phyloP scores from a whole-genome alignment of 2,329 filamentous ascomycete genomes.

The Sphaerulina populicola region DNA sequence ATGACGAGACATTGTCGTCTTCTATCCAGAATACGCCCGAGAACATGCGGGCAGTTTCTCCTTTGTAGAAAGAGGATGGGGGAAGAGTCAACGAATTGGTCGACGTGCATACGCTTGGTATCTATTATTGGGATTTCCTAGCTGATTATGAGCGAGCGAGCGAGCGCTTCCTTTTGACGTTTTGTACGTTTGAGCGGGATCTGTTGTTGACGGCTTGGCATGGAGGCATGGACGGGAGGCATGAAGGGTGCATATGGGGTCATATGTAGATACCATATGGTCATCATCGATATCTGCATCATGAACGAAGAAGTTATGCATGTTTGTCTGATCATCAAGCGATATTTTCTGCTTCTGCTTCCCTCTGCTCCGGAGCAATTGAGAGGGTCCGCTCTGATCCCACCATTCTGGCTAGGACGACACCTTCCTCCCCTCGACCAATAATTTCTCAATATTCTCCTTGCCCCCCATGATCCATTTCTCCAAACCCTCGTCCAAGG shows the following conservation, averaged over 20 bases:
- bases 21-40: background rate
- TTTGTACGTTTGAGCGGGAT: background rate
- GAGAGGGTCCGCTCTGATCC: no score
- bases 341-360: no score
- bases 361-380: no score
- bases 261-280: background rate
- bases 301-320: background rate
- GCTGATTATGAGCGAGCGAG: background rate
- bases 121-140: no score
- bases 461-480: slow-evolving; percentile 28
- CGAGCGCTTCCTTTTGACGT: background rate
- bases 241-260: background rate
- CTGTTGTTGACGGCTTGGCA: background rate
- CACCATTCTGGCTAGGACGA: no score
- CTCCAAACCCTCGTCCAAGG: slow-evolving; percentile 83
- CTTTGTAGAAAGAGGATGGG: background rate
- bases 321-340: no score
- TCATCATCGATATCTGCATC: background rate
- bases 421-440: slow-evolving; percentile 26
- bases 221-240: background rate
- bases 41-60: background rate
- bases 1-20: no score
- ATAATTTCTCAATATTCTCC: slow-evolving; percentile 23
- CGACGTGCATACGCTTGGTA: no score
- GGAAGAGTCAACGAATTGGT: no score